phyloP scores from a whole-genome alignment of 164 flowering plant genomes.

The Berberis vulgaris region DNA sequence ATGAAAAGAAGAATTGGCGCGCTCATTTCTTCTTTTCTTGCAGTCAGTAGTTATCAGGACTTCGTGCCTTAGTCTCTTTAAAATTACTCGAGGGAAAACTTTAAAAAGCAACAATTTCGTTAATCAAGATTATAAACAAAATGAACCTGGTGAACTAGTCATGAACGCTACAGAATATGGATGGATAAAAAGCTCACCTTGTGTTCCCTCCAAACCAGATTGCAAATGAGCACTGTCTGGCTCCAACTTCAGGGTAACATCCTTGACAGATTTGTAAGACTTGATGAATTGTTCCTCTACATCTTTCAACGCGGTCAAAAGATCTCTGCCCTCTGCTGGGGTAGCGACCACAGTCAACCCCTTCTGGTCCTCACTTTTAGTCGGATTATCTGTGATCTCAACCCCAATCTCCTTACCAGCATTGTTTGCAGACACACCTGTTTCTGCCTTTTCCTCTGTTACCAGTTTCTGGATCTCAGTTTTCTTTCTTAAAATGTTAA shows the following conservation, averaged over 20 bases:
- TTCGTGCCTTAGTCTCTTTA: too few species aligned
- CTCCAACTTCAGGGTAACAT: slow-evolving; percentile 75
- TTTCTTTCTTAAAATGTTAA: slow-evolving; percentile 5
- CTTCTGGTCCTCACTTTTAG: slow-evolving; percentile 27
- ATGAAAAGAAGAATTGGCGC: too few species aligned
- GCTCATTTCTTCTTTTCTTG: too few species aligned
- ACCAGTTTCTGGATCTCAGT: neutral
- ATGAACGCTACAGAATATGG: neutral
- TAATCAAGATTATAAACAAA: neutral
- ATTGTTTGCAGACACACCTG: slow-evolving; percentile 13
- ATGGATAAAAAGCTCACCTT: slow-evolving; percentile 33
- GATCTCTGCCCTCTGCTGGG: slow-evolving; percentile 59
- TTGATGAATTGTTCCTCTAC: slow-evolving; percentile 66
- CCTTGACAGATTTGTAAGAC: slow-evolving; percentile 75
- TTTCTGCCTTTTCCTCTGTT: slow-evolving; percentile 13
- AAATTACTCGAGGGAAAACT: too few species aligned
- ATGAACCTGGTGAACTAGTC: neutral
- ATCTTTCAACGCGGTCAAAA: slow-evolving; percentile 67
- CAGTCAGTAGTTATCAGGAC: too few species aligned
- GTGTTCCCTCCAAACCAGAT: slow-evolving; percentile 63
- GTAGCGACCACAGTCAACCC: slow-evolving; percentile 43
- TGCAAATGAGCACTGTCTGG: slow-evolving; percentile 47
- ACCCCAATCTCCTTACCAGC: slow-evolving; percentile 13
- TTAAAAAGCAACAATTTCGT: too few species aligned
- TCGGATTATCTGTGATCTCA: slow-evolving; percentile 11